phyloP scores from a whole-genome alignment of 2,329 filamentous ascomycete genomes.

The Aquanectria penicillioides region DNA sequence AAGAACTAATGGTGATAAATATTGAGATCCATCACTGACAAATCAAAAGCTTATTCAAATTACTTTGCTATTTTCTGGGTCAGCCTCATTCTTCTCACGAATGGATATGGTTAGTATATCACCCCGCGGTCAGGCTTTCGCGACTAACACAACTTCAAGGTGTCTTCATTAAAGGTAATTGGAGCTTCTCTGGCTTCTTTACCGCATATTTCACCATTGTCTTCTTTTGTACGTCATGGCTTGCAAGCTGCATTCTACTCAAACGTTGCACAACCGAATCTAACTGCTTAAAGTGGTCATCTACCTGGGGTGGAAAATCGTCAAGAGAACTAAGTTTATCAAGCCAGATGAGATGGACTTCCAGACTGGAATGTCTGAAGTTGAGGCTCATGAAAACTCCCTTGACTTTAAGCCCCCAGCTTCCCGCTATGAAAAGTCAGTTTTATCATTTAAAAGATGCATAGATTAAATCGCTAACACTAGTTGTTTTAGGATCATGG shows the following conservation, averaged over 20 bases:
- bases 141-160: not conserved
- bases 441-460: not conserved
- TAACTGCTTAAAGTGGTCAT: not conserved
- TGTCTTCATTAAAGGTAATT: conserved; percentile 11
- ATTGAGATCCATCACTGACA: not conserved
- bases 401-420: not conserved
- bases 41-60: conserved; percentile 1
- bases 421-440: conserved; percentile 8
- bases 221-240: conserved; percentile 1
- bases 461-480: not conserved
- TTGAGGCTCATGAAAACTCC: conserved; percentile 6
- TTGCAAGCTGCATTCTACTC: not conserved
- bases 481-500: conserved; percentile 3
- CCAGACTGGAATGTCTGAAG: conserved; percentile 2
- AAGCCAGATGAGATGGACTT: conserved; percentile 14
- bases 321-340: conserved; percentile 1
- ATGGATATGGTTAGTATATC: not conserved
- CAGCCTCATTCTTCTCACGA: conserved; percentile 3
- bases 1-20: not conserved
- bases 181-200: conserved; percentile 16
- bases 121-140: not conserved
- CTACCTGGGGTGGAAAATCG: conserved; percentile 10
- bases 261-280: too few relatives aligned
- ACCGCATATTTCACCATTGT: conserved; percentile 10
- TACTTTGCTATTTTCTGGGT: conserved; percentile 17